Evolutionary conservation across 1,284 basidiomycete species (phyloP).

Genomic region (Trametes polyzona): DNA sequence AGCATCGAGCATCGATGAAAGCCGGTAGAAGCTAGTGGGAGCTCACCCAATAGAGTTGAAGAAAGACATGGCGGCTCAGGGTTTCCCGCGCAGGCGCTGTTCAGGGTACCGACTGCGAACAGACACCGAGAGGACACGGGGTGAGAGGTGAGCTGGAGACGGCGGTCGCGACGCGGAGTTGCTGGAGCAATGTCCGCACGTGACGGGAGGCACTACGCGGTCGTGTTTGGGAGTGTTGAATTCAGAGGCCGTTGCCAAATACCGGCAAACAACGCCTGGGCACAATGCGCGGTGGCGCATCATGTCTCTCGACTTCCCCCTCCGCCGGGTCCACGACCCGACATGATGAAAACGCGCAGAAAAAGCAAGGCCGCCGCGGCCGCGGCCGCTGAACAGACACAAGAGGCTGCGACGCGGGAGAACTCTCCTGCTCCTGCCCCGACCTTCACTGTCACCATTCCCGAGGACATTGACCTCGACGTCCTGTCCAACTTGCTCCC

Average conservation of each 20-base stretch:
- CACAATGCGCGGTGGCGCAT: constrained; percentile 22
- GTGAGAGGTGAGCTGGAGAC: constrained; percentile 16
- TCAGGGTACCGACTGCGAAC: too few species aligned
- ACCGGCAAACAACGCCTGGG: constrained; percentile 30
- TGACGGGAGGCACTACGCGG: constrained; percentile 12
- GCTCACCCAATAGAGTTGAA: constrained; percentile 77
- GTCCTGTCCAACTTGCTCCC: constrained; percentile 55
- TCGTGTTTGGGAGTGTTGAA: constrained; percentile 33
- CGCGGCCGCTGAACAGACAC: constrained; percentile 34
- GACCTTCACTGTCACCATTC: constrained; percentile 41
- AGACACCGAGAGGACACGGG: too few species aligned
- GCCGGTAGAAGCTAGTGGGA: constrained; percentile 15
- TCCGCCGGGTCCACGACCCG: constrained; percentile 23
- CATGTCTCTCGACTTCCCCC: constrained; percentile 9
- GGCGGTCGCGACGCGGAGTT: constrained; percentile 18
- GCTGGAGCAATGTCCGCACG: constrained; percentile 17
- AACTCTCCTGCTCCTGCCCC: constrained; percentile 26
- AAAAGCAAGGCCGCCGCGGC: constrained; percentile 46
- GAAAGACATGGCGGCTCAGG: constrained; percentile 61
- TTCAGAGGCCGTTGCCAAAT: constrained; percentile 32
- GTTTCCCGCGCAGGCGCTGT: too few species aligned
- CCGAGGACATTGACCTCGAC: constrained; percentile 66
- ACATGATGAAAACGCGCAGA: constrained; percentile 46
- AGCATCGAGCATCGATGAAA: constrained; percentile 12
- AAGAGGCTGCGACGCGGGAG: constrained; percentile 30